A percentile compares a stretch with the other conserved stretches of the same genome.
These are phyloP conservation scores for Tolypocladium ophioglossoides DNA, from an alignment of 2,329 filamentous ascomycete species.

Conservation along the genomic window DNA sequence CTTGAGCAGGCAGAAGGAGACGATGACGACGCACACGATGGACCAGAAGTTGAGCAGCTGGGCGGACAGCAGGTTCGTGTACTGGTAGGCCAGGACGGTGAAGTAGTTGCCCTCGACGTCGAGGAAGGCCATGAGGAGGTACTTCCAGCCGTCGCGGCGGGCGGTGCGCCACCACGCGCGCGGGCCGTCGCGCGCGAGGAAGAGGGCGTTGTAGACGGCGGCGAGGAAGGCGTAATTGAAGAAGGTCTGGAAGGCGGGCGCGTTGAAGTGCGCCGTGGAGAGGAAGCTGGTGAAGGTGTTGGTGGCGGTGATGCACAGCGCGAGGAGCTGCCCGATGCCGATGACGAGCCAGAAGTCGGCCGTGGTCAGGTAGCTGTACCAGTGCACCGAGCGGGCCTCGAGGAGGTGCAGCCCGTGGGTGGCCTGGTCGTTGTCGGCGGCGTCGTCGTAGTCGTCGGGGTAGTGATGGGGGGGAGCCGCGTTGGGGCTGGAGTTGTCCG, in stretches of 20 bases:
- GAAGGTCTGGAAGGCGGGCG: slow-evolving; percentile 90
- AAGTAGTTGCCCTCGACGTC: slow-evolving; percentile 99
- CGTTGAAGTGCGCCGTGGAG: slow-evolving; percentile 53
- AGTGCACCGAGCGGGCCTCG: slow-evolving; percentile 41
- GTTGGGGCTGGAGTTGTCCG: background rate
- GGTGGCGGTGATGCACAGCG: slow-evolving; percentile 83
- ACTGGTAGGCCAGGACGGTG: slow-evolving; percentile 83
- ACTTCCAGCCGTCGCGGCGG: slow-evolving; percentile 75
- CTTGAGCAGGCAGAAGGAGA: slow-evolving; percentile 72
- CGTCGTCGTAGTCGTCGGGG: background rate
- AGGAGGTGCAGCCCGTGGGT: slow-evolving; percentile 42
- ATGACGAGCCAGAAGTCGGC: slow-evolving; percentile 83
- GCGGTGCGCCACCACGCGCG: slow-evolving; percentile 57
- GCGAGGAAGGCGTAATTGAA: slow-evolving; percentile 88
- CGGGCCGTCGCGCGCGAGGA: slow-evolving; percentile 69
- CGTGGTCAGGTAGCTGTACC: slow-evolving; percentile 71
- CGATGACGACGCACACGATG: slow-evolving; percentile 79
- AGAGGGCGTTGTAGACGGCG: slow-evolving; percentile 69
- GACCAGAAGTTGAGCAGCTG: slow-evolving; percentile 99
- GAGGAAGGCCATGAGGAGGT: slow-evolving; percentile 82
- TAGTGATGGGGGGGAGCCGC: background rate
- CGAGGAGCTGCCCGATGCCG: slow-evolving; percentile 68
- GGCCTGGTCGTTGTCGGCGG: slow-evolving; percentile 24
- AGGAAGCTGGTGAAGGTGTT: slow-evolving; percentile 85
- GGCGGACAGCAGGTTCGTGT: slow-evolving; percentile 85